Base-by-base conservation (phyloP, 1,284 basidiomycete species). In the Trichosporon coremiiforme region DNA sequence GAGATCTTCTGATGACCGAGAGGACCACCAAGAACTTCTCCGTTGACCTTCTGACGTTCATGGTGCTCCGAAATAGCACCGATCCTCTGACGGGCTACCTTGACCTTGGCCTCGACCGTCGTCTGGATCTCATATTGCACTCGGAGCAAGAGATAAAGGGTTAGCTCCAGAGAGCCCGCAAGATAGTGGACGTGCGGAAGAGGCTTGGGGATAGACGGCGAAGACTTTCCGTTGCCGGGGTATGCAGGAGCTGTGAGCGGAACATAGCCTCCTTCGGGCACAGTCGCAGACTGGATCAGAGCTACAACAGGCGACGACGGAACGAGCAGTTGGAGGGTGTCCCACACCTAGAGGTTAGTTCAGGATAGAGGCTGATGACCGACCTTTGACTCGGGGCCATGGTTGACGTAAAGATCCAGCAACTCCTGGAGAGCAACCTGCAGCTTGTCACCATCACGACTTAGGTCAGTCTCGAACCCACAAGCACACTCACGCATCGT, bases 401-500 rank as follows among this genome's bases (percentile, higher is more conserved):
- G 86, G 64, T 88, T 84, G 17, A 89, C 85, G 31, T 88, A 87
- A 2, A 90, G 78, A 2, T 89, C 86, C n/a, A 97, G 83, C 47
- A 93, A 84, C 74, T 90, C 91, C 78, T 95, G 91, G 55, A 96
- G 80, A 0, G 86, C 85, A 76, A 93, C 91, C 0, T 91, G 93
- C 74, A 90, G 92, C 82, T 92, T 95, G 8, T 85, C 85, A 0
- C 87, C 88, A 79, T 98, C 94, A 38, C 88, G 85, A 4, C 93
- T 95, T 73, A 0, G 0, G 64, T 57, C 17, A 74, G 69, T 25
- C 25, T 25, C 25, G 25, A 66, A 20, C 65, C 5, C 33, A 35
- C 22, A 5, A 12, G 29, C 7, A 77, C 88, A 77, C 88, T 69
- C 77, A 92, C 92, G 83, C 82, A 70, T 88, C 87, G 2, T 85